Evolutionary conservation across 176 grass and related monocot species (phyloP), one percentile per base, ranked within the genome.

Genomic region (Alopecurus myosuroides): DNA sequence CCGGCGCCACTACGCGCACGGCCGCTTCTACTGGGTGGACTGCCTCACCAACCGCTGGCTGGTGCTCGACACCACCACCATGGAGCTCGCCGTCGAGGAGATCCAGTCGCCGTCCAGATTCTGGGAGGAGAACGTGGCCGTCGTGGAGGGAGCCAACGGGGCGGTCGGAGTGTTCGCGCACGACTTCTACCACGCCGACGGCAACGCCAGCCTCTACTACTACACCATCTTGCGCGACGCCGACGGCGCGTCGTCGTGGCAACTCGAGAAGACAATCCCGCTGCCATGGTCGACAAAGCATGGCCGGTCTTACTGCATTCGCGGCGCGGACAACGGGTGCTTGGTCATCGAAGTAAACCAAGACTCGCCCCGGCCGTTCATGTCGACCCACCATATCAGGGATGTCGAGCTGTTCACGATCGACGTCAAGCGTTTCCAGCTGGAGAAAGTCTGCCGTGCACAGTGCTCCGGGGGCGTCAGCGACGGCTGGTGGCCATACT

Each of bases 11-110:
- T 90, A 86, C 84, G 79, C 88, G 79, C 88, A 90, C 84, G 88
- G 79, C 44, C 48, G 88, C 22, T 90, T 90, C 84, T 90, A 79
- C 88, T 90, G 88, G 88, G 74, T 78, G 35, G 84, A 90, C 66
- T 86, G 84, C 74, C 74, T 66, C 74, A 66, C 45, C 44, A 53
- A 55, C 84, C 65, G 74, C 5, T 86, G 88, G 84, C 84, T 90
- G 20, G 84, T 90, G 53, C 88, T 90, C 35, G 84, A 90, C 65
- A 9, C 45, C 34, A 0, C 1, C 55, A 0, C 66, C 88, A 90
- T 90, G 84, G 88, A 90, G 55, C 45, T 90, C 73, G 6, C 74
- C 79, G 17, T 86, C 45, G 7, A 6, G 34, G 22, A 30, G 11
- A 46, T 83, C 65, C 65, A 80, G 1, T 82, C 88, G 28, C 88